phyloP scores from a whole-genome alignment of 345 rosid species.

The Cochlearia excelsa region DNA sequence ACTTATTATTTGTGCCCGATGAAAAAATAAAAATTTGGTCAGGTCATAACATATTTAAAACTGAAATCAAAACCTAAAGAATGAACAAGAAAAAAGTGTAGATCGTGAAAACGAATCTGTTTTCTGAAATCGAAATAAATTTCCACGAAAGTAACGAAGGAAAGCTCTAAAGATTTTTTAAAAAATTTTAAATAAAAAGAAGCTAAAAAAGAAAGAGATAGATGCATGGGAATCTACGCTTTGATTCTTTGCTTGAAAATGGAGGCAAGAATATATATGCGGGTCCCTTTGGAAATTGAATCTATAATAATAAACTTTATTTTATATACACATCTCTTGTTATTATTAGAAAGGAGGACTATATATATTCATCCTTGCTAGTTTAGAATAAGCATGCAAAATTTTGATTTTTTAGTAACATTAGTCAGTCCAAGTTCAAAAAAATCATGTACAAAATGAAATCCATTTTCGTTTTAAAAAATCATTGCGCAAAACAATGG shows the following conservation, averaged over 20 bases:
- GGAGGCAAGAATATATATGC: slow-evolving; percentile 39
- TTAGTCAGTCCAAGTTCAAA: too few relatives aligned
- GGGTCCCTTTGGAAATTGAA: slow-evolving; percentile 42
- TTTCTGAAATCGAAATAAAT: slow-evolving; percentile 24
- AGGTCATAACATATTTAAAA: too few relatives aligned
- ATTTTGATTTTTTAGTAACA: too few relatives aligned
- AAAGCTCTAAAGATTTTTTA: not conserved
- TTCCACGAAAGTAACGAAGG: slow-evolving; percentile 23
- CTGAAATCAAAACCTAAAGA: not conserved
- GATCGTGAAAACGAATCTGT: slow-evolving; percentile 30
- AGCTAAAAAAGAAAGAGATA: slow-evolving; percentile 17
- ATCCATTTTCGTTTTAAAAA: too few relatives aligned
- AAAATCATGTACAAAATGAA: too few relatives aligned
- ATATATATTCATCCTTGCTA: not conserved
- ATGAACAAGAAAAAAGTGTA: not conserved
- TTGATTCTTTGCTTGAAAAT: slow-evolving; percentile 41
- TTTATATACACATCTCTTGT: slow-evolving; percentile 7
- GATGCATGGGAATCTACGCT: slow-evolving; percentile 39
- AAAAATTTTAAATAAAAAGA: too few relatives aligned
- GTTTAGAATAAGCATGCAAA: not conserved
- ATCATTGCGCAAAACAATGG: too few relatives aligned
- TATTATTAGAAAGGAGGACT: not conserved
- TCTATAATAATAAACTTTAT: slow-evolving; percentile 27
- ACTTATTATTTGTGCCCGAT: too few relatives aligned
- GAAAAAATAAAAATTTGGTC: too few relatives aligned